phyloP scores from a whole-genome alignment of 2,329 filamentous ascomycete species.

The Colletotrichum camelliae region DNA sequence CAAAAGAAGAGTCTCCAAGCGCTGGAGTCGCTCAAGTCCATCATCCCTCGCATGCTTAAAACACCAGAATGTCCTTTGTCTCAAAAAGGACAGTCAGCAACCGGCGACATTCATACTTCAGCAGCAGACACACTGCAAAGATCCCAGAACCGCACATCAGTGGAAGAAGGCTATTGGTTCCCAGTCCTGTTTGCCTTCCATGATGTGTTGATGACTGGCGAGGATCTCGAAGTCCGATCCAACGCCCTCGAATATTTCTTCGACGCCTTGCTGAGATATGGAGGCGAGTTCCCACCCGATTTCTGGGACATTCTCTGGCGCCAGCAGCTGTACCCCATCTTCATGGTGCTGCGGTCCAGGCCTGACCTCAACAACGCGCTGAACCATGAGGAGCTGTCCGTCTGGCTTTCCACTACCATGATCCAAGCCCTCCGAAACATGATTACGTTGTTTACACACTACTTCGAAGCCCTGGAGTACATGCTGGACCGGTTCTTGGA shows the following conservation, averaged over 20 bases:
- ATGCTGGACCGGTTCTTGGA: conserved; percentile 99
- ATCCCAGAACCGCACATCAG: conserved; percentile 79
- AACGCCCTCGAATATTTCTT: conserved; percentile 96
- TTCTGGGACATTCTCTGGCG: conserved; percentile 99
- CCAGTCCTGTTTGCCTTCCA: conserved; percentile 98
- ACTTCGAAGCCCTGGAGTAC: conserved; percentile 93
- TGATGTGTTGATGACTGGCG: conserved; percentile 98
- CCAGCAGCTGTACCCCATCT: conserved; percentile 96
- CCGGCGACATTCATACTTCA: conserved; percentile 42
- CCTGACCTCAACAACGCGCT: conserved; percentile 95
- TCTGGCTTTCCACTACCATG: conserved; percentile 99
- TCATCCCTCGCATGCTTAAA: conserved; percentile 92
- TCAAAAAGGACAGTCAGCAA: conserved; percentile 52
- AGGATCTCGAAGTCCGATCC: conserved; percentile 94
- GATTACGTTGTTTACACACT: conserved; percentile 98
- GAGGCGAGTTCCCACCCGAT: conserved; percentile 86
- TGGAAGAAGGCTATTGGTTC: conserved; percentile 99
- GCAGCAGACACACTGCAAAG: conserved; percentile 48
- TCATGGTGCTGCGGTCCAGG: conserved; percentile 95
- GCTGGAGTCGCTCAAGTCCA: conserved; percentile 92
- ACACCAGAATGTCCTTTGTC: conserved; percentile 95
- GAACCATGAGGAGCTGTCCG: conserved; percentile 95
- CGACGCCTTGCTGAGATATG: conserved; percentile 87
- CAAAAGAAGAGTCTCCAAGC: conserved; percentile 98
- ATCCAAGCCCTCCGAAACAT: conserved; percentile 98